Base-by-base conservation (phyloP, 129 eudicot species). In the Centrapalus pauciflorus region DNA sequence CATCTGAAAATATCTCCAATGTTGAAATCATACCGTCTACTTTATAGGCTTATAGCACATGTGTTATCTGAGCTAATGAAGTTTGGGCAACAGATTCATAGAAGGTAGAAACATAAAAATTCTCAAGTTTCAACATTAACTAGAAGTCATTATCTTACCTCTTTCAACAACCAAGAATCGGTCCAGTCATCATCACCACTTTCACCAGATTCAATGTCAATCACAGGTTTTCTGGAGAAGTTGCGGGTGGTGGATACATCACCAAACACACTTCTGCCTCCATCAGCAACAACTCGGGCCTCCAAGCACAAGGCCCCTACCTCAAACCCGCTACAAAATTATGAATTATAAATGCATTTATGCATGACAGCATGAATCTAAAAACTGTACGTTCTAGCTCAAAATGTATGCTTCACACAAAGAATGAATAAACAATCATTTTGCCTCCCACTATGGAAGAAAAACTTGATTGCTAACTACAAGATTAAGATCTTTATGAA, bases 311-410 rank as follows among this genome's bases (percentile, higher is more conserved):
- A 64, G 3, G 80, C 79, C 40, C 97, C 95, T 64, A 82, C 69
- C 73, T 82, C 85, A 64, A 58, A 26, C 32, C 99, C 95, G 50
- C 99, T 93, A 83, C 84, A 80, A 69, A 33, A 5, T 4, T 37
- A 17, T 16, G 5, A 69, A 19, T 29, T 17, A 70, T 24, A 48
- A 48, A n/a, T n/a, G n/a, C n/a, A n/a, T n/a, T n/a, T n/a, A 48
- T 16, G 52, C 52, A 46, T 23, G 10, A 46, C 52, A 4, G 9
- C 24, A 48, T 17, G 54, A 48, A 48, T 17, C 9, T 48, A 48
- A 16, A 14, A 19, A 48, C 25, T 17, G 12, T 5, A 16, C 16
- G 19, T 48, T 17, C 54, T 48, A 3, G 54, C 19, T 48, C 25
- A 48, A 48, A 48, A 48, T 17, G 54, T 48, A 5, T 48, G 54